These are phyloP conservation scores for Leishmania arabica DNA, from an alignment of 208 protist genomes.

Conservation along the genomic window DNA sequence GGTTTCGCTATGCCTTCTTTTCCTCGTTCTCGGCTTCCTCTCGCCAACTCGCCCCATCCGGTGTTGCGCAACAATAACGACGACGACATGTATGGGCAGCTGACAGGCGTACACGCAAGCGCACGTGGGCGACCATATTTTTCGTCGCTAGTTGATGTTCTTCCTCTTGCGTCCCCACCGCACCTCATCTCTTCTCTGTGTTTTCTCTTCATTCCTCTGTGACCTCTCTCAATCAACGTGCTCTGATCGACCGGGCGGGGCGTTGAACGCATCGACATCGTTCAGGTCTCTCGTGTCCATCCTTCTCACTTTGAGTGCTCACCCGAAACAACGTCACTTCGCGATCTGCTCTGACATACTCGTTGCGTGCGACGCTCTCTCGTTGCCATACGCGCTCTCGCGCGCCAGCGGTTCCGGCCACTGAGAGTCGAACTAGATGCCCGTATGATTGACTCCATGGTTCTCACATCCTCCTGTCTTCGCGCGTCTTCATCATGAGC, in stretches of 20 bases:
- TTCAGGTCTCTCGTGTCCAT: too few species aligned
- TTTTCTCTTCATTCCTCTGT: background rate
- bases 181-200: background rate
- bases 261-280: too few species aligned
- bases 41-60: too few species aligned
- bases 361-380: background rate
- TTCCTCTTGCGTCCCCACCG: background rate
- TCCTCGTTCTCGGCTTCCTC: background rate
- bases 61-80: background rate
- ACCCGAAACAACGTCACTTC: background rate
- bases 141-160: background rate
- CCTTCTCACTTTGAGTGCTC: too few species aligned
- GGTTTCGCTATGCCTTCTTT: background rate
- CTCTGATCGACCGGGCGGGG: background rate
- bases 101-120: background rate
- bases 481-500: conserved; percentile 16
- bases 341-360: background rate
- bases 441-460: background rate
- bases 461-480: background rate
- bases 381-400: background rate
- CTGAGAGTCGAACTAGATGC: background rate
- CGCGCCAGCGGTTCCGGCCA: background rate
- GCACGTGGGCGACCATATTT: too few species aligned
- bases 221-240: background rate
- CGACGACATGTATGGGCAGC: background rate